phyloP scores from a whole-genome alignment of 805 yeast species.

The Suhomyces sp. region DNA sequence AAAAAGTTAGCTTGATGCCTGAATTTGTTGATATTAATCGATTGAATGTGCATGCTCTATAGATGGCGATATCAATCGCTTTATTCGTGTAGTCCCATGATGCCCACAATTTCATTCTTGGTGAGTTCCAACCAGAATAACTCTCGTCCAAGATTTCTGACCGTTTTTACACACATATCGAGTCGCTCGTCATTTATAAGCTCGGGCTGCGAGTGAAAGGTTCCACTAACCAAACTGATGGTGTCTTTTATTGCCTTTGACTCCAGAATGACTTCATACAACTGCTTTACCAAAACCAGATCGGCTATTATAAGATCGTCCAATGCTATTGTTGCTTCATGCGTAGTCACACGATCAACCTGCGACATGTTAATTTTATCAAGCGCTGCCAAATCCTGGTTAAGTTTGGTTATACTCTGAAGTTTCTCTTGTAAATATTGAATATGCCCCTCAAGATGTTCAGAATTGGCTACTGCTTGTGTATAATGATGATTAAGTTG shows the following conservation, averaged over 20 bases:
- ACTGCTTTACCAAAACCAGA: slow-evolving; percentile 45
- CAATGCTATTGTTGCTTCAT: slow-evolving; percentile 15
- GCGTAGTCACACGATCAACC: slow-evolving; percentile 14
- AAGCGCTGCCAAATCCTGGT: slow-evolving; percentile 21
- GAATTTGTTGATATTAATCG: neutral
- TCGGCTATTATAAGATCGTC: slow-evolving; percentile 41
- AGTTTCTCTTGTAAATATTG: slow-evolving; percentile 27
- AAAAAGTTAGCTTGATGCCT: neutral
- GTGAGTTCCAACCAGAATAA: slow-evolving; percentile 40
- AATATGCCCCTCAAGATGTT: slow-evolving; percentile 28
- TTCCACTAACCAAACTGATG: slow-evolving; percentile 52
- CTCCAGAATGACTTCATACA: slow-evolving; percentile 60
- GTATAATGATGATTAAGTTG: slow-evolving; percentile 34
- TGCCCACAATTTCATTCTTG: slow-evolving; percentile 27
- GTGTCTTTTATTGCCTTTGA: slow-evolving; percentile 74
- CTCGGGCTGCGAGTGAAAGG: slow-evolving; percentile 34
- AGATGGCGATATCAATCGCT: no score
- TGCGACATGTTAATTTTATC: slow-evolving; percentile 23
- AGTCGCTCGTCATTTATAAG: slow-evolving; percentile 30
- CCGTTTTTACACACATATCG: slow-evolving; percentile 33
- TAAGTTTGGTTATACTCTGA: slow-evolving; percentile 18
- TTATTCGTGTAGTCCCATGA: slow-evolving; percentile 13
- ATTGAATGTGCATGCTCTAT: no score
- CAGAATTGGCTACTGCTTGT: slow-evolving; percentile 36
- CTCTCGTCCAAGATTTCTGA: slow-evolving; percentile 38